These are phyloP conservation scores for Trichophyton simii DNA, from an alignment of 2,329 filamentous ascomycete genomes.

Conservation along the genomic window DNA sequence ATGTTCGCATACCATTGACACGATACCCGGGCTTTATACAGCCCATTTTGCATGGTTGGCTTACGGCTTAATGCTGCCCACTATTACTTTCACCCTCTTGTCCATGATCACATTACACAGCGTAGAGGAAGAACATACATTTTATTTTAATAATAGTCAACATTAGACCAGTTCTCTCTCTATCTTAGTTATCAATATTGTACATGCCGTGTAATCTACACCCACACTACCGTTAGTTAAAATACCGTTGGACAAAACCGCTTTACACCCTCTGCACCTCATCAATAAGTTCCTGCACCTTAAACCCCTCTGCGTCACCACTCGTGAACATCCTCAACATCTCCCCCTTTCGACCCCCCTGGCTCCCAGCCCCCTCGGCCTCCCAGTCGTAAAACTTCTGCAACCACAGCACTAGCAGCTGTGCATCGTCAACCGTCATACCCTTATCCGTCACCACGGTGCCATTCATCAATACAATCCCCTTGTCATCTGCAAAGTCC, in stretches of 20 bases:
- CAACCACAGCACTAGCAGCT: slow-evolving; percentile 81
- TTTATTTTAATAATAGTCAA: neutral
- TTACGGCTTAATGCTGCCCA: neutral
- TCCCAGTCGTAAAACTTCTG: slow-evolving; percentile 77
- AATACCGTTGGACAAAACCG: neutral
- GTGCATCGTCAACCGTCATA: slow-evolving; percentile 66
- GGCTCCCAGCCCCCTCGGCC: slow-evolving; percentile 37
- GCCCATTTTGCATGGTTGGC: neutral
- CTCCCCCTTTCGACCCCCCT: slow-evolving; percentile 49
- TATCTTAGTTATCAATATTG: neutral
- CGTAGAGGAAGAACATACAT: neutral
- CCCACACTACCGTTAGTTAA: neutral
- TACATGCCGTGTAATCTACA: neutral
- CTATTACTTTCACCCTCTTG: neutral
- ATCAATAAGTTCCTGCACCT: slow-evolving; percentile 70
- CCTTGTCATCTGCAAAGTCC: slow-evolving; percentile 62
- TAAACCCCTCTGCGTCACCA: slow-evolving; percentile 63
- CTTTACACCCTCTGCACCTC: slow-evolving; percentile 56
- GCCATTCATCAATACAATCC: slow-evolving; percentile 76
- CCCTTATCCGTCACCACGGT: slow-evolving; percentile 63
- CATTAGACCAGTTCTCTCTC: neutral
- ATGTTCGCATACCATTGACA: neutral
- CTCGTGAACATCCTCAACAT: slow-evolving; percentile 70
- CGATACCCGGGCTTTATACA: neutral
- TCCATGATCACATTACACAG: neutral